Percentiles rank a stretch among this genome's conserved stretches.
Evolutionary conservation across 2,329 filamentous ascomycete species (phyloP).

Genomic region (Beauveria rudraprayagi): DNA sequence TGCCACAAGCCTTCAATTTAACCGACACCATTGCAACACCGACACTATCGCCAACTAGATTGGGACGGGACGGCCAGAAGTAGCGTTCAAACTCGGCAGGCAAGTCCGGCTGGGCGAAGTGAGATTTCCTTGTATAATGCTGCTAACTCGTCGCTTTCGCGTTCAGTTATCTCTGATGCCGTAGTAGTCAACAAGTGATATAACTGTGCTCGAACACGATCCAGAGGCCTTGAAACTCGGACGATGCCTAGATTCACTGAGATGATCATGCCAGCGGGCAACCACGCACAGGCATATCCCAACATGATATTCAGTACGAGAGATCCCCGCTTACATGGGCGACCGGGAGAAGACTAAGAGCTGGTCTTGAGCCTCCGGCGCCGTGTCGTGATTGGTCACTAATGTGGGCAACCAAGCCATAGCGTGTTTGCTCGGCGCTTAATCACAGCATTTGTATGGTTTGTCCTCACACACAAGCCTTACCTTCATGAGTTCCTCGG

Average conservation of each 20-base stretch:
- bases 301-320: no score
- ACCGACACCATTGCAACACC: neutral
- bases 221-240: no score
- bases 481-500: neutral
- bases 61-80: conserved; percentile 5
- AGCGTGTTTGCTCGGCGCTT: conserved; percentile 10
- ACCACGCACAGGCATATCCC: no score
- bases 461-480: neutral
- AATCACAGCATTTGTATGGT: neutral
- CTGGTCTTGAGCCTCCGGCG: neutral
- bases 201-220: no score
- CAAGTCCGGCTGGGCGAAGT: neutral
- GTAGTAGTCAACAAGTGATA: neutral
- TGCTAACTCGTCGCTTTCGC: neutral
- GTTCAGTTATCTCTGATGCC: neutral
- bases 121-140: neutral
- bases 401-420: neutral
- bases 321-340: neutral
- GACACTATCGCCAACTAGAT: neutral
- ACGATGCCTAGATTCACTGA: no score
- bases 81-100: neutral
- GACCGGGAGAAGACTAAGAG: neutral
- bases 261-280: no score
- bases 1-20: neutral
- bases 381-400: conserved; percentile 1